A percentile compares a stretch with the other conserved stretches of the same genome.
Conservation (phyloP, 1,139 yeast genomes). For the Sugiyamaella japonica region DNA sequence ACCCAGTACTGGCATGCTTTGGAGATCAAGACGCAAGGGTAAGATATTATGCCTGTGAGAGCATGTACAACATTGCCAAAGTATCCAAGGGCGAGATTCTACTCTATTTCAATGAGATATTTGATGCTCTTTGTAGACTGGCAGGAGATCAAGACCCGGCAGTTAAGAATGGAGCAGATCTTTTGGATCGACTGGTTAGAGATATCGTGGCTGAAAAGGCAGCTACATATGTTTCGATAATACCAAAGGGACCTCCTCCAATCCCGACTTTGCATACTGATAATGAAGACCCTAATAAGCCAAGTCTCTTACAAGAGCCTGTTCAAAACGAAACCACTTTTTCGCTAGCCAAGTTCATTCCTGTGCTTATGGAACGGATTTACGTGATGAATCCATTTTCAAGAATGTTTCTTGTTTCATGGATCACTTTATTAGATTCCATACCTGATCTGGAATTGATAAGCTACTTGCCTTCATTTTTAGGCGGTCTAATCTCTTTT, state of each 20-base stretch:
- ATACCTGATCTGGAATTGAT: slow-evolving; percentile 90
- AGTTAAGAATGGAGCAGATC: slow-evolving; percentile 94
- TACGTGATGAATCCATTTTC: slow-evolving; percentile 93
- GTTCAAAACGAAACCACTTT: slow-evolving; percentile 76
- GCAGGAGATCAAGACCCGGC: slow-evolving; percentile 92
- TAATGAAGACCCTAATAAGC: slow-evolving; percentile 31
- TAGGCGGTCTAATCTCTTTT: slow-evolving; percentile 81
- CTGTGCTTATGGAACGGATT: slow-evolving; percentile 84
- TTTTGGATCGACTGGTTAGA: slow-evolving; percentile 84
- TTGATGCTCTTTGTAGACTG: slow-evolving; percentile 83
- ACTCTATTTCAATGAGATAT: slow-evolving; percentile 87
- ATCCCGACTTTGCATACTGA: slow-evolving; percentile 15
- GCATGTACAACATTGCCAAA: slow-evolving; percentile 92
- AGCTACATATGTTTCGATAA: slow-evolving; percentile 81
- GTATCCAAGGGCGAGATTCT: slow-evolving; percentile 95
- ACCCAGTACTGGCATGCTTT: slow-evolving; percentile 93
- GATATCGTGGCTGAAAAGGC: slow-evolving; percentile 97
- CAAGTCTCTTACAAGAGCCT: slow-evolving; percentile 40
- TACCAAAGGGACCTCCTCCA: slow-evolving; percentile 39
- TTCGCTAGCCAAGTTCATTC: slow-evolving; percentile 84
- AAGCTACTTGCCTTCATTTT: slow-evolving; percentile 82
- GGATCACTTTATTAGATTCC: slow-evolving; percentile 88
- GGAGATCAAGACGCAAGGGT: slow-evolving; percentile 97
- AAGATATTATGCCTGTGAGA: slow-evolving; percentile 95
- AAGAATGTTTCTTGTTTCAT: slow-evolving; percentile 83